Evolutionary conservation across 169 alveolate species (phyloP), one percentile per base, ranked within the genome.

Genomic region (Cryptosporidium sp.): DNA sequence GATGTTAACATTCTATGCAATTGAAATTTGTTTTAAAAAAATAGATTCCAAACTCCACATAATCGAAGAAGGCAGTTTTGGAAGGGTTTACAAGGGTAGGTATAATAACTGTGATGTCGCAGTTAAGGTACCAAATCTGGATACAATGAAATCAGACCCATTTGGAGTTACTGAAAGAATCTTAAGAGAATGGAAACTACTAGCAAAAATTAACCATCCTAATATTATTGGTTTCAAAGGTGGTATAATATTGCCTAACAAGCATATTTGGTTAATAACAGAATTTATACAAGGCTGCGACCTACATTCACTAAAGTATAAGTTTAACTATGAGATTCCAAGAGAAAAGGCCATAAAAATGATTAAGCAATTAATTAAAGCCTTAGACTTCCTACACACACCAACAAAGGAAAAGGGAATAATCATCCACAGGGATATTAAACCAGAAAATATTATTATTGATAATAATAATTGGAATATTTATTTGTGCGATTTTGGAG

Each of bases 201-300:
- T 96, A 14, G 87, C 97, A 10, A 91, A 93, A 65, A 85, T 96
- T 70, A 85, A 91, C n/a, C 97, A 94, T 53, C 95, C 94, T 7
- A 92, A 94, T 53, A 92, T 94, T 7, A 93, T 94, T 61, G 93
- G 91, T 56, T 86, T 95, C 45, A 71, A 92, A n/a, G 97, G 98
- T 39, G 97, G 97, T 12, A 93, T 96, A 7, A 93, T 96, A 21
- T 95, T 94, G 45, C 96, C 97, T 23, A 94, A 94, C 26, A 94
- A 92, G 73, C 97, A 95, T 65, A 94, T 96, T 18, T 96, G 98
- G 98, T 91, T 96, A 14, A 94, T 95, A 45, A 96, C 98, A 10
- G 92, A 93, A 26, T 87, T 94, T 12, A 94, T 92, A 10, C 71
- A 91, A 58, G 98, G 98, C 26, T 92, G 93, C 16, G 98, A 96